These are phyloP conservation scores for Skeletonema menzelii DNA, from an alignment of 108 stramenopile genomes.

Conservation along the genomic window DNA sequence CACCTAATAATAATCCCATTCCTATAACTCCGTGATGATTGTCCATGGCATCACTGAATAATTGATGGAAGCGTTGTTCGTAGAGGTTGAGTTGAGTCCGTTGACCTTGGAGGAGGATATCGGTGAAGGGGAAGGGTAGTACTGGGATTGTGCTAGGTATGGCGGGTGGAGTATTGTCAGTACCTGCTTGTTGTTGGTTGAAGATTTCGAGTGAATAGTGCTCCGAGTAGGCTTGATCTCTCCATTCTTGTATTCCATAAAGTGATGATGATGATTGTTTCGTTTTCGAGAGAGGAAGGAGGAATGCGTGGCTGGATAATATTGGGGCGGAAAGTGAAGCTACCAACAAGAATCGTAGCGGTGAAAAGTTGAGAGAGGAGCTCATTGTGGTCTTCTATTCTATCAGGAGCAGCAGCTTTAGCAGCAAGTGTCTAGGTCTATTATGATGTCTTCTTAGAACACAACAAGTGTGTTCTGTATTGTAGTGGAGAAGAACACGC, in stretches of 20 bases:
- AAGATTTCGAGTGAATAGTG: slow-evolving; percentile 32
- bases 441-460: no score
- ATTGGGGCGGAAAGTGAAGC: no score
- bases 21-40: slow-evolving; percentile 73
- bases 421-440: no score
- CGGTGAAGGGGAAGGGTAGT: slow-evolving; percentile 72
- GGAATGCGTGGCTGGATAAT: no score
- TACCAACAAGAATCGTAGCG: no score
- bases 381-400: no score
- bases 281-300: no score
- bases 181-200: neutral
- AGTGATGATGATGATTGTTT: neutral
- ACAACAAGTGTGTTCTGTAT: no score
- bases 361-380: no score
- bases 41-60: slow-evolving; percentile 66
- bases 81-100: slow-evolving; percentile 77
- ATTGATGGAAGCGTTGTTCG: slow-evolving; percentile 73
- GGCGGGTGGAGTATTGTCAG: neutral
- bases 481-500: no score
- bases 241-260: slow-evolving; percentile 30
- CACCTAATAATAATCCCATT: slow-evolving; percentile 60
- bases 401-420: no score
- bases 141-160: slow-evolving; percentile 50
- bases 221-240: slow-evolving; percentile 29
- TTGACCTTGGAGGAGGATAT: slow-evolving; percentile 74